Evolutionary conservation across 345 rosid genomes (phyloP), one percentile per base, ranked within the genome.

Genomic region (Sisymbrium altissimum): DNA sequence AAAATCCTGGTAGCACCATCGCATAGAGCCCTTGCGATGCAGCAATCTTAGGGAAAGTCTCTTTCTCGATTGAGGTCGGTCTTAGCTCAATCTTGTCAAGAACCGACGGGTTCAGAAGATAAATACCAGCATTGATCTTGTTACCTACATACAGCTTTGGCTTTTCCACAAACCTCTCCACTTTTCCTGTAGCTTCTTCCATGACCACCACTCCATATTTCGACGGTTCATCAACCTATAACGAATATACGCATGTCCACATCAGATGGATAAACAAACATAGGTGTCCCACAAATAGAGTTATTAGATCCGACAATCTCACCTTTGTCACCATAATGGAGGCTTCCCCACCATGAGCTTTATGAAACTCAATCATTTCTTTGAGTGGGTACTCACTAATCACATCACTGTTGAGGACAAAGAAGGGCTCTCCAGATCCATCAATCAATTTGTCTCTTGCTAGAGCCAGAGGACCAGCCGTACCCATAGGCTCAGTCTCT

Each of bases 301-400:
- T 1, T n/a, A 48, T 9, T 46, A 6, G 73, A 14, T 58, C 29
- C 0, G 27, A 59, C 3, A 13, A 0, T 21, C 36, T 80, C 83
- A 92, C 99, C 98, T 95, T 92, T 57, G 99, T 95, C 33, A 95
- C 99, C 99, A 95, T 92, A 13, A 95, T 95, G 77, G 99, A 95
- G 41, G 99, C 99, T 79, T 95, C 99, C 46, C 98, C 98, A 43
- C 98, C 97, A 50, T 95, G 99, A 79, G 83, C 55, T 74, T 88
- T 88, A 74, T 95, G 99, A 79, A 95, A 95, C 61, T 79, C 92
- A 33, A 95, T 78, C 89, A 95, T 90, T 71, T 88, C 91, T 68
- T 79, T 76, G 66, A 95, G 84, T 3, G 98, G 97, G 66, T 95
- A 95, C 81, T 95, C 99, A 43, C 97, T 95, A 58, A 95, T 95